Percentiles rank a stretch among this genome's conserved stretches.
Conservation (phyloP, 352 stramenopile species). For the Phytophthora podocarpi region DNA sequence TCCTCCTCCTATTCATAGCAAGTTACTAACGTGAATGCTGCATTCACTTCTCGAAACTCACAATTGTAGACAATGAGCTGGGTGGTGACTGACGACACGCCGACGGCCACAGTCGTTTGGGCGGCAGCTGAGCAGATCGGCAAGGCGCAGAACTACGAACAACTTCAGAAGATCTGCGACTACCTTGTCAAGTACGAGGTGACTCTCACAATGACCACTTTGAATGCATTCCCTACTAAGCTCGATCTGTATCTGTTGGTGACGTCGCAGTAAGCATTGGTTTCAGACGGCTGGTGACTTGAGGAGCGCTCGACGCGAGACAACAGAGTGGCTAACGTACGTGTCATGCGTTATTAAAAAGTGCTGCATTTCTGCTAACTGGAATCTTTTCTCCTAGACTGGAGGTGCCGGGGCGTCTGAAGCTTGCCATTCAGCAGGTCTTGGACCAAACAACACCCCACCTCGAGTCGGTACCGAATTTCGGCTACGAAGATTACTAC, state of each 20-base stretch:
- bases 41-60: slow-evolving; percentile 12
- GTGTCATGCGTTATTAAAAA: no score
- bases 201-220: background rate
- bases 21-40: background rate
- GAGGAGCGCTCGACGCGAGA: slow-evolving; percentile 43
- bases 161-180: slow-evolving; percentile 62
- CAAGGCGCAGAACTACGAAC: slow-evolving; percentile 47
- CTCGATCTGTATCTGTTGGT: background rate
- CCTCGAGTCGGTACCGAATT: slow-evolving; percentile 9
- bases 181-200: slow-evolving; percentile 58
- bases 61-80: slow-evolving; percentile 18
- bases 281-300: slow-evolving; percentile 68
- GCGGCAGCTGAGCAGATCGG: slow-evolving; percentile 59
- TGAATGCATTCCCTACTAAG: slow-evolving; percentile 3
- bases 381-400: slow-evolving; percentile 31
- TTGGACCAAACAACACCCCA: slow-evolving; percentile 40
- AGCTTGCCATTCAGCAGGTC: slow-evolving; percentile 70
- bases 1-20: slow-evolving; percentile 22
- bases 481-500: slow-evolving; percentile 36
- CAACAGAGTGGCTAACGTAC: slow-evolving; percentile 61
- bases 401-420: slow-evolving; percentile 57
- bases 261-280: slow-evolving; percentile 63
- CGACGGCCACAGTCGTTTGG: slow-evolving; percentile 54
- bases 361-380: no score
- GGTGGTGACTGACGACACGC: slow-evolving; percentile 38